A percentile compares a stretch with the other conserved stretches of the same genome.
These are phyloP conservation scores for Plantago lanceolata DNA, from an alignment of 305 asterid genomes.

Conservation along the genomic window DNA sequence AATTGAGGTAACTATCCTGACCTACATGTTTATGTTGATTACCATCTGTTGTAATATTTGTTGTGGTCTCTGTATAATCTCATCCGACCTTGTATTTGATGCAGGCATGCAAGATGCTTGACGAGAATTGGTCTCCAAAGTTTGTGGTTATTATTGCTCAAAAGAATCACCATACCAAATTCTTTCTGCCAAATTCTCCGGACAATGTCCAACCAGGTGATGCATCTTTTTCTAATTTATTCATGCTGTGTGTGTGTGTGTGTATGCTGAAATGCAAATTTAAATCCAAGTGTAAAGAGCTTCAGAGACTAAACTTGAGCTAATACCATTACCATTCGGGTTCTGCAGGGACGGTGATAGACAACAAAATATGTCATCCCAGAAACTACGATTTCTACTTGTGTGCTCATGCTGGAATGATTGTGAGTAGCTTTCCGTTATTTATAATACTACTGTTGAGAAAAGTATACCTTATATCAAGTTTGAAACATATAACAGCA, in stretches of 20 bases:
- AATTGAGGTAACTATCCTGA: conserved; percentile 52
- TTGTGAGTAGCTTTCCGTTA: conserved; percentile 29
- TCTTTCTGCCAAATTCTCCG: conserved; percentile 70
- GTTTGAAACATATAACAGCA: background rate
- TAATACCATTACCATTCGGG: background rate
- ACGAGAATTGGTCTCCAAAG: conserved; percentile 78
- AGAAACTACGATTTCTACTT: conserved; percentile 51
- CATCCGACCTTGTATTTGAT: conserved; percentile 5
- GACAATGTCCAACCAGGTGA: conserved; percentile 91
- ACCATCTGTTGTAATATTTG: background rate
- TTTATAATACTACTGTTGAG: background rate
- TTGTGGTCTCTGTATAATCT: background rate
- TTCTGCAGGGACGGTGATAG: conserved; percentile 50
- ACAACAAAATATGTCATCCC: conserved; percentile 52
- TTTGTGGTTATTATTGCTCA: conserved; percentile 84
- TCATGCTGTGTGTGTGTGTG: too few species aligned
- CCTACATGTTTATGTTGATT: background rate
- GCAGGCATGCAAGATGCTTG: conserved; percentile 82
- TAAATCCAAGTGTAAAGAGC: background rate
- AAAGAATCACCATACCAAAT: conserved; percentile 88
- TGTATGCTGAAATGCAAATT: background rate
- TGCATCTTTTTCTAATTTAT: background rate
- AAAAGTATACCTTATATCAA: too few species aligned
- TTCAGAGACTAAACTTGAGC: background rate
- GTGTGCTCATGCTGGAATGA: conserved; percentile 56